Base-by-base conservation (phyloP, 495 filamentous ascomycete species). In the Penicillium cinerascens region DNA sequence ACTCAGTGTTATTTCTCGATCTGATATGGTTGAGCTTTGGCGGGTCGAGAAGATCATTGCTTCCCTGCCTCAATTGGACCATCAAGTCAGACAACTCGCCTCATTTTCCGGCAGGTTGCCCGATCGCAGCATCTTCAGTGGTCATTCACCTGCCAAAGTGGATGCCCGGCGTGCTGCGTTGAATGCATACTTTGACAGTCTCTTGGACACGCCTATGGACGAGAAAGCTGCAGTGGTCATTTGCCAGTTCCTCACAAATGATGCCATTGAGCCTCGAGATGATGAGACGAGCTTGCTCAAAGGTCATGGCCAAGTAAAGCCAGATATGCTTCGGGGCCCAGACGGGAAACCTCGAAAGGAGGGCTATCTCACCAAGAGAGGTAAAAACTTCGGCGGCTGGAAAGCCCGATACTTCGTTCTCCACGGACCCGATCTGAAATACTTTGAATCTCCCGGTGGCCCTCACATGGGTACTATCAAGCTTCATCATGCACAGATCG, bases 341-440 rank as follows among this genome's bases (percentile, higher is more conserved):
- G 80, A 87, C 54, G 84, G 82, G 3, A 83, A 83, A 47, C 83
- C 86, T 1, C 76, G 84, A 54, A 92, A 92, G 62, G 91, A 86
- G 63, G 93, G 93, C 15, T 97, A 97, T 74, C 75, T 98, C 26
- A 97, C 93, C 6, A 98, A 98, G 72, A 78, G 87, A 49, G 93
- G 93, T 22, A 98, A 98, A 75, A 97, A 96, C 58, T 97, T 97
- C 70, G 93, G 93, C 21, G 93, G 93, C n/a, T 98, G 93, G 93
- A 98, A 98, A 66, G 90, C 89, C 15, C 80, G 93, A 48, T 97
- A 88, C 65, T 98, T 98, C 59, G 79, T 96, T 40, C 80, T 98
- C 1, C 89, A 97, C 61, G 91, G 91, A 2, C 89, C 95, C 15
- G 79, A 89, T 33, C 71, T 98, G 55, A 90, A 86, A 60, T 97